Percentiles rank a stretch among this genome's conserved stretches.
These are phyloP conservation scores for Aureobasidium sp. DNA, from an alignment of 2,329 filamentous ascomycete genomes.

Conservation along the genomic window DNA sequence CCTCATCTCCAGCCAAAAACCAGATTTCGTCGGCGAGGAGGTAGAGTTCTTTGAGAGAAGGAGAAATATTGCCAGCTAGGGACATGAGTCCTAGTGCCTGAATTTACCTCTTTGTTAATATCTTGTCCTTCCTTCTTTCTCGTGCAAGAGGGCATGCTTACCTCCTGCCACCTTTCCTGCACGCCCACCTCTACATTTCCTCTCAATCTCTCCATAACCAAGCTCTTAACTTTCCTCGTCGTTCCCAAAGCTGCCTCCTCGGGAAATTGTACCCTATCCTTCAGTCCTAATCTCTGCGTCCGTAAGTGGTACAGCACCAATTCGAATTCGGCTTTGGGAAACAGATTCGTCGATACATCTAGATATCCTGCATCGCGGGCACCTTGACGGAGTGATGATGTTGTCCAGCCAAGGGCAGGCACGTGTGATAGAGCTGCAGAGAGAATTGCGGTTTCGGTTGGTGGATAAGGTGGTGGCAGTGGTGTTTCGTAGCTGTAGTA, in stretches of 20 bases:
- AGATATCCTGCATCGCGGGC: conserved; percentile 79
- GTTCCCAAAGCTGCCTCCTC: conserved; percentile 40
- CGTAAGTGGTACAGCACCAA: conserved; percentile 73
- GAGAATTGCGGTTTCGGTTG: conserved; percentile 69
- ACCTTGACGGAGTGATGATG: conserved; percentile 64
- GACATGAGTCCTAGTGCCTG: conserved; percentile 91
- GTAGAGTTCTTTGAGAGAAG: conserved; percentile 71
- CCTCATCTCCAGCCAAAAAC: conserved; percentile 73
- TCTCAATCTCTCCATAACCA: conserved; percentile 70
- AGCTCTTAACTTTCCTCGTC: conserved; percentile 57
- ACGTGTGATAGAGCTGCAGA: conserved; percentile 73
- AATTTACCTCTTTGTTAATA: not conserved
- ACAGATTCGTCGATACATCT: conserved; percentile 75
- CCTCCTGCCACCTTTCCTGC: conserved; percentile 79
- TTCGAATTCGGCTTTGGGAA: conserved; percentile 73
- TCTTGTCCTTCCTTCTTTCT: not conserved
- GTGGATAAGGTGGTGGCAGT: conserved; percentile 55
- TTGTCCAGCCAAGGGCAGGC: conserved; percentile 74
- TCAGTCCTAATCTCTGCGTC: conserved; percentile 56
- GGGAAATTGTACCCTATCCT: conserved; percentile 40
- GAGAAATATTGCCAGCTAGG: conserved; percentile 67
- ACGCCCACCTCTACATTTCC: conserved; percentile 59
- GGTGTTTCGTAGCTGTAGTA: conserved; percentile 74
- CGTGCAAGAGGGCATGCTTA: conserved; percentile 36
- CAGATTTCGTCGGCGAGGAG: conserved; percentile 86